Base-by-base conservation (phyloP, 2,329 filamentous ascomycete species). In the Talaromyces sp. region DNA sequence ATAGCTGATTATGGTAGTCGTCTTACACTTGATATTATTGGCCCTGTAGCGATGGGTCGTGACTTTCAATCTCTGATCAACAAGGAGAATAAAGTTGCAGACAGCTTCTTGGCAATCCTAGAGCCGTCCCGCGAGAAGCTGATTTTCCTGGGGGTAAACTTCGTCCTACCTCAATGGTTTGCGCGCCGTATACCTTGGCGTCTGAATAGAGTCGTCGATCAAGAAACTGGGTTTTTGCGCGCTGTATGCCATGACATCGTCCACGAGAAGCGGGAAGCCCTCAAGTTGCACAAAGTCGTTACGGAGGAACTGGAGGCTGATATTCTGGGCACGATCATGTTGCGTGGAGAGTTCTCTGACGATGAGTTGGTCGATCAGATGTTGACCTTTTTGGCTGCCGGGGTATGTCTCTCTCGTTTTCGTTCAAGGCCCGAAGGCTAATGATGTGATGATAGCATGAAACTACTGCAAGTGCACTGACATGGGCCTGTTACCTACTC, bases 11-110 rank as follows among this genome's bases (percentile, higher is more conserved):
- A 16, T 35, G 14, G 40, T 21, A 75, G 72, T 39, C 81, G 84
- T 2, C 79, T 83, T 1, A 84, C 83, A 0, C 78, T 86, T 8
- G 84, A 86, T 65, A 84, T 86, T 50, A 86, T 86, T 57, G 84
- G 84, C 1, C 72, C 82, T 1, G 82, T 82, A 1, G 84, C 83
- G 14, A 81, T 85, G 77, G 83, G 82, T 7, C 77, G 81, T 28
- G 84, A 86, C 65, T 86, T 86, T 67, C 75, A 81, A 54, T 77
- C 82, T 0, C 71, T 86, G 1, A 71, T 79, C 5, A 76, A 84
- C 59, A 79, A 80, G 0, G 71, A 79, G 48, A 84, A 83, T 68
- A 79, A 81, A 63, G 77, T 86, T n/a, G 80, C 80, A 44, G 72
- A 77, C 46, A 83, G 79, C 8, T 86, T 86, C 68, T 73, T 79